A percentile compares a stretch with the other conserved stretches of the same genome.
phyloP scores from a whole-genome alignment of 352 stramenopile genomes.

The Phytophthora fragariaefolia region DNA sequence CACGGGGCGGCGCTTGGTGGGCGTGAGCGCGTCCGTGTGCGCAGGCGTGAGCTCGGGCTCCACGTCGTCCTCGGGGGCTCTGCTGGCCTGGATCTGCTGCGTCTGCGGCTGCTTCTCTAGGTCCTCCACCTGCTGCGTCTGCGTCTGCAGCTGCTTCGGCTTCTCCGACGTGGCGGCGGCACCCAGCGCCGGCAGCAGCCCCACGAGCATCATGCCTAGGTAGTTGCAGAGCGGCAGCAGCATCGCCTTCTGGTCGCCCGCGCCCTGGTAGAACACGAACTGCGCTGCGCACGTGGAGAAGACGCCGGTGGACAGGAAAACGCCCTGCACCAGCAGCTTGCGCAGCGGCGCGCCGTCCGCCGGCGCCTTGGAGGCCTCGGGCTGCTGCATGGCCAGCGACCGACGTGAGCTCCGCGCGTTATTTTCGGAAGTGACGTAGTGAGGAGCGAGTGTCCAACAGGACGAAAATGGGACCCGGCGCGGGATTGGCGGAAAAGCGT shows the following conservation, averaged over 20 bases:
- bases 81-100: conserved; percentile 3
- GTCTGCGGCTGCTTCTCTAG: conserved; percentile 4
- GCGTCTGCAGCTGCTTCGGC: conserved; percentile 9
- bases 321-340: conserved; percentile 53
- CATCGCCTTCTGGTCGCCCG: conserved; percentile 83
- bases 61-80: conserved; percentile 28
- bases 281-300: conserved; percentile 87
- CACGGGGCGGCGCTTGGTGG: conserved; percentile 9
- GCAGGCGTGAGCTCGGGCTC: conserved; percentile 38
- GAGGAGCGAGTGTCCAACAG: too few species aligned
- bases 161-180: conserved; percentile 2
- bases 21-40: conserved; percentile 19
- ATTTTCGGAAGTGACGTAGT: conserved; percentile 8
- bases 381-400: conserved; percentile 30
- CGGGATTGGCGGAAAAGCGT: not conserved
- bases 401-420: not conserved
- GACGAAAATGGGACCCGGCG: not conserved
- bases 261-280: conserved; percentile 87
- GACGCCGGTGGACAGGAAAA: conserved; percentile 86
- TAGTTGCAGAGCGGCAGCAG: conserved; percentile 89
- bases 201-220: conserved; percentile 87
- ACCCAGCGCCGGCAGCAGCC: conserved; percentile 52
- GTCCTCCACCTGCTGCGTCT: not conserved
- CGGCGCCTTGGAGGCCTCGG: conserved; percentile 18
- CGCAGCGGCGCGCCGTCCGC: conserved; percentile 5